Evolutionary conservation across 768 basidiomycete genomes (phyloP).

Genomic region (Mycena epipterygia): DNA sequence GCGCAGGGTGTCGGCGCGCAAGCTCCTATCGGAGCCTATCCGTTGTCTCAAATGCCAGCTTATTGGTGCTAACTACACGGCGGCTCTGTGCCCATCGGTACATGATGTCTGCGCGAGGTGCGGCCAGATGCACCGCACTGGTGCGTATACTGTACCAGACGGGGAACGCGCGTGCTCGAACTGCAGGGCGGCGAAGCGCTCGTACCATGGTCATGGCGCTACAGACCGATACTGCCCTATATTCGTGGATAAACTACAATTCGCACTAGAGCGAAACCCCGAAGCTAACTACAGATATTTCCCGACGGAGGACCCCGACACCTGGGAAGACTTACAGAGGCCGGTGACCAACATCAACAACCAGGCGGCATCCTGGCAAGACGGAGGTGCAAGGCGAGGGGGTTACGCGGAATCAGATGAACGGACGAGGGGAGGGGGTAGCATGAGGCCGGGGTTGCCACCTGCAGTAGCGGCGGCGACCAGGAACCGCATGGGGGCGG

Average conservation of each 20-base stretch:
- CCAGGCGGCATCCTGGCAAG: not conserved
- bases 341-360: not conserved
- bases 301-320: constrained; percentile 21
- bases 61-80: constrained; percentile 29
- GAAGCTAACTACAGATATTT: constrained; percentile 38
- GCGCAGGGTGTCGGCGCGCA: constrained; percentile 20
- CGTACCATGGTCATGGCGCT: constrained; percentile 41
- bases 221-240: constrained; percentile 42
- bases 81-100: constrained; percentile 27
- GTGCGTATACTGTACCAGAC: constrained; percentile 27
- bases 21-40: constrained; percentile 33
- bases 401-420: not conserved
- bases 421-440: not conserved
- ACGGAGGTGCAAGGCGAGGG: not conserved
- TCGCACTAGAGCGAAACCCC: constrained; percentile 23
- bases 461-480: not conserved
- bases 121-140: constrained; percentile 36
- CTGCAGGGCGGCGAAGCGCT: constrained; percentile 31
- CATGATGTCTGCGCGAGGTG: constrained; percentile 34
- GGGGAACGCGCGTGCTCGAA: constrained; percentile 37
- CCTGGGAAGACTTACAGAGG: constrained; percentile 13
- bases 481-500: not conserved
- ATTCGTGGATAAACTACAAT: constrained; percentile 21
- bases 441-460: not conserved
- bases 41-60: constrained; percentile 36